Evolutionary conservation across 2,329 filamentous ascomycete species (phyloP), one percentile per base, ranked within the genome.

Genomic region (Cytospora mali): DNA sequence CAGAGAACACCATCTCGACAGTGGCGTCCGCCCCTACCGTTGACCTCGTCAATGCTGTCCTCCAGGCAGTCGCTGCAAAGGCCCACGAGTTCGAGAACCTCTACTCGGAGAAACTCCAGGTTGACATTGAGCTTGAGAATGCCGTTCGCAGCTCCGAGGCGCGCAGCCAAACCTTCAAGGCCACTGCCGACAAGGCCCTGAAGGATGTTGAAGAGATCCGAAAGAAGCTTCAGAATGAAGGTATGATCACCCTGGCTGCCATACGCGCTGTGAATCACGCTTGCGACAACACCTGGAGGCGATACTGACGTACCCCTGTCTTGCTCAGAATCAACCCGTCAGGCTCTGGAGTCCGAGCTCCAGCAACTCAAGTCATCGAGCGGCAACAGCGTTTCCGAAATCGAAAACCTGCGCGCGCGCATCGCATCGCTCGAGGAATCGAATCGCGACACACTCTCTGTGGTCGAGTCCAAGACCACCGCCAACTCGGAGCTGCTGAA

Each of bases 71-170:
- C 58, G 84, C 88, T 27, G 79, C 81, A 31, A 97, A 95, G 75
- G 92, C 91, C 39, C 90, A 88, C 70, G 92, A 97, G 71, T 89
- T 86, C 70, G 92, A 97, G 73, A 84, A 88, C 46, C 79, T 97
- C 48, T 92, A 89, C 70, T 89, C 94, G 11, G 91, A 96, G 68
- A 98, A 97, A 78, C 83, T 97, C 51, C 89, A 92, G 68, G 81
- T 91, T 52, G 92, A 97, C 71, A 95, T 99, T 51, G 93, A 98
- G 79, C 84, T 98, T 9, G 95, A 99, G 75, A 95, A 92, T 75
- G 90, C 89, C 21, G 89, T 97, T 54, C 89, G 93, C 69, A 90
- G 86, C 68, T 89, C 90, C 64, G 94, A 98, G 73, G 87, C 89
- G 27, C 91, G 93, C 75, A 88, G 88, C 68, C 92, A 94, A 72